A percentile compares a stretch with the other conserved stretches of the same genome.
Conservation (phyloP, 176 grass and related monocot species). For the Alloteropsis semialata region DNA sequence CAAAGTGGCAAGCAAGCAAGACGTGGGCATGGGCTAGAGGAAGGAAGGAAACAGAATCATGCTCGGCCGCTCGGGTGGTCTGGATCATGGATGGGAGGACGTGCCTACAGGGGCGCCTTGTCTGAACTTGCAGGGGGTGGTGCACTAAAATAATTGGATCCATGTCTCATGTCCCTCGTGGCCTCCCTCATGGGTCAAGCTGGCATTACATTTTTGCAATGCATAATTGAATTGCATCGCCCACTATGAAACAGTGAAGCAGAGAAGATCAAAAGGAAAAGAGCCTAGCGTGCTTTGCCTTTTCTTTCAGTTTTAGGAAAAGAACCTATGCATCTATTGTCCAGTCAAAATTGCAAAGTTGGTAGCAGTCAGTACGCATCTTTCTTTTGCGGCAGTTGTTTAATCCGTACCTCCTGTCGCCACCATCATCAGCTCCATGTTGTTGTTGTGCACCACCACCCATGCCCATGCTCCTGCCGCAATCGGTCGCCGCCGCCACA, state of each 20-base stretch:
- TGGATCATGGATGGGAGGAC: constrained; percentile 19
- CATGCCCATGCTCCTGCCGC: background rate
- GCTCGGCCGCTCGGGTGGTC: too few relatives aligned
- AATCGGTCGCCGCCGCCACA: constrained; percentile 8
- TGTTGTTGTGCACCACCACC: constrained; percentile 1
- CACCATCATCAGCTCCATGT: background rate
- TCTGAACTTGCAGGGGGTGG: constrained; percentile 4
- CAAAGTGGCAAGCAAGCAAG: background rate
- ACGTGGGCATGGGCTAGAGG: background rate
- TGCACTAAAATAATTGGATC: constrained; percentile 42
- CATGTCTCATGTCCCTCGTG: background rate
- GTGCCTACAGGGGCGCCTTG: constrained; percentile 36
- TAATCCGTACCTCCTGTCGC: constrained; percentile 43
- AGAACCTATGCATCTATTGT: background rate
- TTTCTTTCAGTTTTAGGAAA: background rate
- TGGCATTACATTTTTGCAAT: background rate
- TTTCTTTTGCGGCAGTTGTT: background rate
- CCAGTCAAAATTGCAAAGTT: background rate
- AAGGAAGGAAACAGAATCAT: background rate
- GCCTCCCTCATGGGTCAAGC: constrained; percentile 26
- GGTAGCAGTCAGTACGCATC: background rate
- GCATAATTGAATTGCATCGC: constrained; percentile 29
- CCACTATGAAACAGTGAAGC: constrained; percentile 35
- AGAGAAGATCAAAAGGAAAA: background rate
- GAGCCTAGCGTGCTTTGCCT: background rate